Evolutionary conservation across 768 basidiomycete genomes (phyloP).

Genomic region (Lactarius hatsudake): DNA sequence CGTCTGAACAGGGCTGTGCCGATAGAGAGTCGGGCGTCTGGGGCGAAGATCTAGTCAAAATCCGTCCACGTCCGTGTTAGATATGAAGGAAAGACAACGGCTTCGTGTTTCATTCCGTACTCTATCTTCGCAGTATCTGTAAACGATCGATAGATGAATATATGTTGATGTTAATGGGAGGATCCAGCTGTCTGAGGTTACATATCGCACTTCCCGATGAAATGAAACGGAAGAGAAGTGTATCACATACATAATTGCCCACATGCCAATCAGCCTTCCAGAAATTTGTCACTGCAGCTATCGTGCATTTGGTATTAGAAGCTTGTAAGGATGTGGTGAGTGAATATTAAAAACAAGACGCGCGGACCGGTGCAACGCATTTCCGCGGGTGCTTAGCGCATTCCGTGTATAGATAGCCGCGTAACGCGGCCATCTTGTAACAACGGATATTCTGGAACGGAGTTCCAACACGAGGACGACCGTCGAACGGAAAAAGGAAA

Average conservation of each 20-base stretch:
- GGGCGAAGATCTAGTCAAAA: neutral
- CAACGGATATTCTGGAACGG: neutral
- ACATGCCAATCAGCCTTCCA: neutral
- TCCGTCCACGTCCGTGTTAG: neutral
- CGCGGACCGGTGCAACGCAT: neutral
- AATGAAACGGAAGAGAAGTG: neutral
- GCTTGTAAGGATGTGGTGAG: neutral
- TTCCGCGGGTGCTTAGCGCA: neutral
- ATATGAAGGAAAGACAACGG: neutral
- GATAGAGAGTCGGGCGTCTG: neutral
- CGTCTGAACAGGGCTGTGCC: neutral
- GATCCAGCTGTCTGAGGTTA: neutral
- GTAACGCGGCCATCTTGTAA: neutral
- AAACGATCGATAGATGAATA: neutral
- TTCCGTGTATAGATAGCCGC: neutral
- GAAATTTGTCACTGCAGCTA: neutral
- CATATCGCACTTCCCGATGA: neutral
- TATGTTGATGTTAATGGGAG: neutral
- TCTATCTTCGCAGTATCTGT: neutral
- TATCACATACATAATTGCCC: neutral
- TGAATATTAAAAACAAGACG: neutral
- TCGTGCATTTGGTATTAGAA: neutral
- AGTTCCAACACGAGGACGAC: neutral
- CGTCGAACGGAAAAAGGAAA: neutral
- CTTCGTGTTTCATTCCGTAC: neutral